Evolutionary conservation across 441 rosid species (phyloP).

Genomic region (Erodium trifolium): DNA sequence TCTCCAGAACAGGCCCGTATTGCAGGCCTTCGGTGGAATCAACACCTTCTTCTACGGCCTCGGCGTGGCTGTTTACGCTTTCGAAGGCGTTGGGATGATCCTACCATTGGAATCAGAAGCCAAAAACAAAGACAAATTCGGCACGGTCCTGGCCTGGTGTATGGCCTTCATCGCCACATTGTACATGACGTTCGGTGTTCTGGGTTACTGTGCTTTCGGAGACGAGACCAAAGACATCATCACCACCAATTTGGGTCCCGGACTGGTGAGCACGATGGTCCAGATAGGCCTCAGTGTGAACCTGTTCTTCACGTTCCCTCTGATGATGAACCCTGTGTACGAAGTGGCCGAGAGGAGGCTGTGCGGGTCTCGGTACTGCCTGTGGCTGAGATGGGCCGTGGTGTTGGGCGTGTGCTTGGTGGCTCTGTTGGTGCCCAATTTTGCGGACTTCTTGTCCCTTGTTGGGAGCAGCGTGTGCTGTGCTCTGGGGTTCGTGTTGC

Average conservation of each 20-base stretch:
- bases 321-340: conserved; percentile 71
- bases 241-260: conserved; percentile 50
- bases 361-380: conserved; percentile 32
- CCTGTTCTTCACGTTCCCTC: conserved; percentile 54
- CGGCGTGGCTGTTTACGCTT: conserved; percentile 59
- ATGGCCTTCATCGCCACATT: conserved; percentile 46
- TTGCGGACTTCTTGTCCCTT: conserved; percentile 55
- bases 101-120: conserved; percentile 54
- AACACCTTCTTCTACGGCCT: conserved; percentile 49
- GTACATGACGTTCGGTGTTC: conserved; percentile 44
- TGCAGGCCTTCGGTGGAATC: conserved; percentile 46
- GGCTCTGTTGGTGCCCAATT: conserved; percentile 51
- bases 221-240: conserved; percentile 50
- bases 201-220: conserved; percentile 68
- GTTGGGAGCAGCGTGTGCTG: conserved; percentile 64
- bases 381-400: conserved; percentile 53
- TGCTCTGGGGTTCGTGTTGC: conserved; percentile 50
- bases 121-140: conserved; percentile 43
- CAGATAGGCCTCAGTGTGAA: conserved; percentile 52
- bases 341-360: conserved; percentile 50
- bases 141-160: conserved; percentile 36
- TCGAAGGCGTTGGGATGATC: conserved; percentile 64
- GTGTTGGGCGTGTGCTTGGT: conserved; percentile 44
- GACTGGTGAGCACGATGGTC: conserved; percentile 44
- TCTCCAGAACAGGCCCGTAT: conserved; percentile 26